Conservation (phyloP, 306 rosid genomes). For the Adenanthera pavonina region DNA sequence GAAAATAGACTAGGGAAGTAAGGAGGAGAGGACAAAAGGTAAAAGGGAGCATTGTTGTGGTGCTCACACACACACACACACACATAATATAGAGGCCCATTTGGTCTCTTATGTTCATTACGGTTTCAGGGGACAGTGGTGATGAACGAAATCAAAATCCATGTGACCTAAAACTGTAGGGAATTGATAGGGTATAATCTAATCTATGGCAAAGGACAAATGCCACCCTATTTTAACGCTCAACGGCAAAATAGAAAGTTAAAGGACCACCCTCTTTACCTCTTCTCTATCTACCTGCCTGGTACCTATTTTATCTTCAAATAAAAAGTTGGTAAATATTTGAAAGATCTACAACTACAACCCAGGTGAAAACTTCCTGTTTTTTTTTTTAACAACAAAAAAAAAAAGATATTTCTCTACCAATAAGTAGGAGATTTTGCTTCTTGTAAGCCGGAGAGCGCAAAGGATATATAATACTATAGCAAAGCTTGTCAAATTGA, state of each 20-base stretch:
- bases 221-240: conserved; percentile 42
- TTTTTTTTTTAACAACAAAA: too few species aligned
- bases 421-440: too few species aligned
- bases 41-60: conserved; percentile 37
- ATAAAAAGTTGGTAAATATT: conserved; percentile 16
- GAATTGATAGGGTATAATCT: too few species aligned
- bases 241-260: conserved; percentile 39
- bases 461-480: too few species aligned
- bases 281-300: conserved; percentile 17
- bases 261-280: conserved; percentile 40
- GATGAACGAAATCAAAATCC: too few species aligned
- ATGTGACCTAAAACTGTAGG: too few species aligned
- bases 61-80: not conserved
- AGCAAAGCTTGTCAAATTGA: too few species aligned
- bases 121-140: not conserved
- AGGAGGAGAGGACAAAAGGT: conserved; percentile 30
- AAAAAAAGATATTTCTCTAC: too few species aligned
- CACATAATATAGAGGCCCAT: too few species aligned
- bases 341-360: not conserved
- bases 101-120: too few species aligned
- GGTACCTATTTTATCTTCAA: conserved; percentile 46
- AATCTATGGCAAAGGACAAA: conserved; percentile 28
- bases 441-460: too few species aligned
- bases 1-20: conserved; percentile 29
- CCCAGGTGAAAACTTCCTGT: too few species aligned